Percentiles rank a stretch among this genome's conserved stretches.
Conservation (phyloP, 1,284 basidiomycete genomes). For the Irpex sp. region DNA sequence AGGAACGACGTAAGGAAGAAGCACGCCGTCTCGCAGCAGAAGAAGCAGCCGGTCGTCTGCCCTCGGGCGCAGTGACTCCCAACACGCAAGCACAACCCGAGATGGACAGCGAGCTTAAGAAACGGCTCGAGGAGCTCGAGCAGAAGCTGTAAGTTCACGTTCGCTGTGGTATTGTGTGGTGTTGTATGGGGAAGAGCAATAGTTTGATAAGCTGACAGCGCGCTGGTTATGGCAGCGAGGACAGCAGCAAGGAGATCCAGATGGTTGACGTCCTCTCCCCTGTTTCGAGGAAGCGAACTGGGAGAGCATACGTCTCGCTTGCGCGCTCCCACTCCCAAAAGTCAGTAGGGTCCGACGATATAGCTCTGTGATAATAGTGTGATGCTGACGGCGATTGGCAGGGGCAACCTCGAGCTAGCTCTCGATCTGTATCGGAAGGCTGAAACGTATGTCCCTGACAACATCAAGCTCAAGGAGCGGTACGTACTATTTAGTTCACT, state of each 20-base stretch:
- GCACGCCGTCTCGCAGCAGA: constrained; percentile 3
- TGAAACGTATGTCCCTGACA: constrained; percentile 73
- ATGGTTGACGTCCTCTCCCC: constrained; percentile 63
- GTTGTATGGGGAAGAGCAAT: not conserved
- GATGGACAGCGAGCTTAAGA: constrained; percentile 61
- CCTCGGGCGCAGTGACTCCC: constrained; percentile 57
- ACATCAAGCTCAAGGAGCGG: constrained; percentile 78
- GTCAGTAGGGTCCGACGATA: constrained; percentile 36
- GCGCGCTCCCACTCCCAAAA: constrained; percentile 75
- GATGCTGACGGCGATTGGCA: constrained; percentile 21
- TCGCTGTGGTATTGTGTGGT: not conserved
- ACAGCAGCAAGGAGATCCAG: constrained; percentile 53
- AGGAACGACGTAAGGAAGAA: constrained; percentile 14
- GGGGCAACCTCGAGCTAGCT: constrained; percentile 69
- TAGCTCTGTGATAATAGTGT: too few species aligned
- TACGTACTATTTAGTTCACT: constrained; percentile 61
- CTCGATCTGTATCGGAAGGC: constrained; percentile 75
- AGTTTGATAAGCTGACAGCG: constrained; percentile 11
- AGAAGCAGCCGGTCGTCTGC: constrained; percentile 21
- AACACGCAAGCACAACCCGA: constrained; percentile 60
- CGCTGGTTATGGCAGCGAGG: constrained; percentile 39
- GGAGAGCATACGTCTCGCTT: constrained; percentile 70
- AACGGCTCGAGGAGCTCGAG: constrained; percentile 64
- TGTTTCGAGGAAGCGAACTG: constrained; percentile 69
- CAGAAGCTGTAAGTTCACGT: constrained; percentile 55